Base-by-base conservation (phyloP, 1,284 basidiomycete species). In the Dichomitus squalens region DNA sequence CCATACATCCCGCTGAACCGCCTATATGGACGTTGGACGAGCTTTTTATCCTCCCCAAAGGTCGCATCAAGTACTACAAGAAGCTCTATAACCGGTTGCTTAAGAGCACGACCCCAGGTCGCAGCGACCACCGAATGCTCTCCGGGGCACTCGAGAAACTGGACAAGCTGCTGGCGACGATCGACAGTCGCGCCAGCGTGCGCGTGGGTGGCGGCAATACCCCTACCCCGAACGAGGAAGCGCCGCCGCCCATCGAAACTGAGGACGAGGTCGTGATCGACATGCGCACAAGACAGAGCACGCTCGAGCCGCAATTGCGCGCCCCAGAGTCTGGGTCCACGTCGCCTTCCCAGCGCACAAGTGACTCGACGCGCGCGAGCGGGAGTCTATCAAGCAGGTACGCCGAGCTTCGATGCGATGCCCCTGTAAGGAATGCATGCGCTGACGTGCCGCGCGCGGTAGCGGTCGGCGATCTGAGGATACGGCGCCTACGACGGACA, bases 31-130 rank as follows among this genome's bases (percentile, higher is more conserved):
- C 93, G 0, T 77, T 98, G 7, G 95, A 98, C 67, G 77, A 83
- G 11, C 80, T 98, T 21, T 98, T 98, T 76, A 76, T 92, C 6
- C 81, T 98, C 5, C 96, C 96, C 0, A 90, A 89, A 67, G 79
- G 80, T 14, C 86, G 96, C 27, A 76, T 99, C 56, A 88, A 88
- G 65, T 98, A 98, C 74, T 99, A 98, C 80, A 90, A 88, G 71
- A 96, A 92, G 72, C 81, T 99, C 0, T 99, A 99, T 69, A 81
- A 85, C 44, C 86, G 92, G 41, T 76, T 99, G 34, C 76, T 98
- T 56, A 95, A 92, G 75, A 94, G 88, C 69, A 96, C 95, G 1
- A 85, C 87, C 38, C 89, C 93, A 7, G 96, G 96, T 12, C 81
- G 90, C 66, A 94, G 88, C 64, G 96, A 98, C 71, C 90, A 98